Evolutionary conservation across 345 rosid genomes (phyloP).

Genomic region (Arabidopsis arenosa): DNA sequence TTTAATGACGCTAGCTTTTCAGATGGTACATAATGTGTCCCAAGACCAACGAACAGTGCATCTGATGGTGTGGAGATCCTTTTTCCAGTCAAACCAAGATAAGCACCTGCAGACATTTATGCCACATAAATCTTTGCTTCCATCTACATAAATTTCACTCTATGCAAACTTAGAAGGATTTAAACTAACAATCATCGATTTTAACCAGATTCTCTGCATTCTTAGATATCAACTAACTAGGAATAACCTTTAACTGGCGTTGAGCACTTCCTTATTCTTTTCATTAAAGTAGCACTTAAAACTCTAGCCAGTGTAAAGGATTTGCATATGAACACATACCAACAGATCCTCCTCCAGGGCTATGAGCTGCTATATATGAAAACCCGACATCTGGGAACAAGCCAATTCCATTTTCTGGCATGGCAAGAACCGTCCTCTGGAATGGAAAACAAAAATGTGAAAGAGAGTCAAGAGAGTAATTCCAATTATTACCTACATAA

Average conservation of each 20-base stretch:
- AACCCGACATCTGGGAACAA: constrained; percentile 98
- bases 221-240: not conserved
- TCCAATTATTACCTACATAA: not conserved
- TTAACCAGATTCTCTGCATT: not conserved
- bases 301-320: constrained; percentile 13
- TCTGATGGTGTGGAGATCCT: constrained; percentile 82
- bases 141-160: not conserved
- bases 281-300: not conserved
- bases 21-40: constrained; percentile 82
- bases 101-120: constrained; percentile 59
- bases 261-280: constrained; percentile 10
- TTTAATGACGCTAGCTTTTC: constrained; percentile 62
- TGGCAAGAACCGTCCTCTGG: constrained; percentile 77
- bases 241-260: not conserved
- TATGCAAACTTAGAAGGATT: not conserved
- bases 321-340: constrained; percentile 54
- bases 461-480: not conserved
- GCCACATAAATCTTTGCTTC: not conserved
- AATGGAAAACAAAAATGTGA: constrained; percentile 39
- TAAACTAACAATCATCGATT: not conserved
- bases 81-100: constrained; percentile 87
- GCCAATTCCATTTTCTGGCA: constrained; percentile 98
- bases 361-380: constrained; percentile 84
- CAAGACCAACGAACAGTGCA: constrained; percentile 77
- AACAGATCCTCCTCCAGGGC: constrained; percentile 93